phyloP scores from a whole-genome alignment of 140 eudicot species.

The Oenanthe javanica region DNA sequence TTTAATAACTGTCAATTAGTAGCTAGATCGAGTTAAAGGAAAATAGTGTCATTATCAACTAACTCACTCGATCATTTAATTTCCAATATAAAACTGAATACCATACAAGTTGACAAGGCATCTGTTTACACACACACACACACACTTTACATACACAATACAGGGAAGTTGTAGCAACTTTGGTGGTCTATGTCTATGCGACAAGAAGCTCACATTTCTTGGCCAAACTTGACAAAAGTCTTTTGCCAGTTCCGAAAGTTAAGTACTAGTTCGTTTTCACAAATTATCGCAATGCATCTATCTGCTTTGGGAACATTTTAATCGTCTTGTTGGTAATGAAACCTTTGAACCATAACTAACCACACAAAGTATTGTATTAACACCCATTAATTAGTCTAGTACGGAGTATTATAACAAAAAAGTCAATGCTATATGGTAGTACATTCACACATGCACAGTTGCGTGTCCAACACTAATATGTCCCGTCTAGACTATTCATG shows the following conservation, averaged over 20 bases:
- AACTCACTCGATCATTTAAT: no score
- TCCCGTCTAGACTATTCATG: no score
- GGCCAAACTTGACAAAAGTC: neutral
- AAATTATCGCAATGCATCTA: neutral
- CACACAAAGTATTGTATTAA: neutral
- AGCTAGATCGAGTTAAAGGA: no score
- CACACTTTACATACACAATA: neutral
- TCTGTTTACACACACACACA: no score
- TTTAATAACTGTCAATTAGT: no score
- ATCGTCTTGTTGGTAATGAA: no score
- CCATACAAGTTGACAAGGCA: neutral
- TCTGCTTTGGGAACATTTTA: neutral
- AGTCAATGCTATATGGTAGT: neutral
- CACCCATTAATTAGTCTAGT: neutral
- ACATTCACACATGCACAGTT: no score
- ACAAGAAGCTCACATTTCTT: conserved; percentile 8
- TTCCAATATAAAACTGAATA: no score
- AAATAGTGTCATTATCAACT: neutral
- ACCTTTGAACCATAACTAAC: neutral
- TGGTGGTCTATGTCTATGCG: neutral
- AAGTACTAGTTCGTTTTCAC: neutral
- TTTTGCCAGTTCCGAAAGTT: conserved; percentile 14
- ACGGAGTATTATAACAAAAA: neutral
- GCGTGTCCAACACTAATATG: no score
- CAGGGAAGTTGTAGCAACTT: conserved; percentile 1